Evolutionary conservation across 2,329 filamentous ascomycete species (phyloP), one percentile per base, ranked within the genome.

Genomic region (Sporothrix humicola): DNA sequence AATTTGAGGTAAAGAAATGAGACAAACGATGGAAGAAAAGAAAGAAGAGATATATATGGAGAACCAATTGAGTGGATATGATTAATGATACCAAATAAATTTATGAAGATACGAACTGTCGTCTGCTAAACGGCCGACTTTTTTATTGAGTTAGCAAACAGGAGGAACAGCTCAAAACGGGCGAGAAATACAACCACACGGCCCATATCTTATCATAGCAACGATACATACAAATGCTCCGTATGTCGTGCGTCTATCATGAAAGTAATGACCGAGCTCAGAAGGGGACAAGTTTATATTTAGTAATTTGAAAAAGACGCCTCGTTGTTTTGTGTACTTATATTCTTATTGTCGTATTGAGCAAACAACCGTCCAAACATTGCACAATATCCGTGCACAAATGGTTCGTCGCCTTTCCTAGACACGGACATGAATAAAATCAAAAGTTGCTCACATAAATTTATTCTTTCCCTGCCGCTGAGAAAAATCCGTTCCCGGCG

Each of bases 231-330:
- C 7, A 7, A 37, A 37, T 63, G 31, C 37, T 15, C 42, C 44
- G 58, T 63, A 63, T 63, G 58, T 44, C 15, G 58, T 59, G 58
- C 58, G 31, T 63, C 37, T 42, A 8, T 59, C 6, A 3, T 59
- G 13, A 3, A 31, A n/a, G 50, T 10, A 31, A 44, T 37, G 56
- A 44, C 58, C 37, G 58, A 44, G 58, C 20, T 37, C 37, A 44
- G 44, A 61, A 5, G 20, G 2, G 13, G 17, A 44, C 8, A n/a
- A n/a, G 58, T 20, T 44, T 42, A 63, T 44, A 63, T 44, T 63
- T 63, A 44, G 58, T 44, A 63, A 20, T 10, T 10, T 9, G 2
- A 42, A 44, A 17, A 37, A 54, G 58, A 15, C 12, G 15, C 42
- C 7, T 44, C 3, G 58, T 59, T 37, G 56, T 17, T 63, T 42